These are phyloP conservation scores for Dissophora ornata DNA, from an alignment of 192 early-diverging fungal genomes.

Conservation along the genomic window DNA sequence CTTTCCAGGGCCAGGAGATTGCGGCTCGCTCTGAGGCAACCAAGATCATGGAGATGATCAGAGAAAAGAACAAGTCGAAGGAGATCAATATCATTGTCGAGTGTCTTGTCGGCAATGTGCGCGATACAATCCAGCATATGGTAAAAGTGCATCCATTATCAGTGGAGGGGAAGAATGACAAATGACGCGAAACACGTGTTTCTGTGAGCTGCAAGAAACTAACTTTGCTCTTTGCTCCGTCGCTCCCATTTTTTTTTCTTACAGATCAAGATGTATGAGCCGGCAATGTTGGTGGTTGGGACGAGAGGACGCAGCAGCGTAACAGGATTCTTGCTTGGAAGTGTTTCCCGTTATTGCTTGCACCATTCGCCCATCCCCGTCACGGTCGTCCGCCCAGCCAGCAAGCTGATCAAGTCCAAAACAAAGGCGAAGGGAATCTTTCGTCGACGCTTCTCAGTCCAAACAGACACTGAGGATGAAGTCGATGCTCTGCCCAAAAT, in stretches of 20 bases:
- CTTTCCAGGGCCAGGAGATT: conserved; percentile 38
- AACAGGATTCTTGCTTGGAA: conserved; percentile 75
- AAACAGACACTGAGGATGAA: neutral
- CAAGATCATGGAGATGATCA: conserved; percentile 43
- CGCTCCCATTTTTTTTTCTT: neutral
- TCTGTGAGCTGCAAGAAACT: too few relatives aligned
- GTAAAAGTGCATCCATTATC: conserved; percentile 47
- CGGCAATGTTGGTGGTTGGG: conserved; percentile 76
- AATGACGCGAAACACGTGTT: too few relatives aligned
- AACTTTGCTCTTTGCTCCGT: too few relatives aligned
- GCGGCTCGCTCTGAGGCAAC: conserved; percentile 22
- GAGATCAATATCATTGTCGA: conserved; percentile 67
- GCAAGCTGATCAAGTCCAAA: conserved; percentile 55
- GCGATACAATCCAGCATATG: conserved; percentile 67
- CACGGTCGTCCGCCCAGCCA: conserved; percentile 69
- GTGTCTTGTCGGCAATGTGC: conserved; percentile 62
- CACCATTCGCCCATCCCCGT: conserved; percentile 77
- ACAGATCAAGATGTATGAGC: conserved; percentile 71
- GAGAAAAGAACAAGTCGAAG: conserved; percentile 30
- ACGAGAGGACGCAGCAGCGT: conserved; percentile 73
- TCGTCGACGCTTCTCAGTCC: conserved; percentile 13
- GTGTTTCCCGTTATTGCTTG: conserved; percentile 74
- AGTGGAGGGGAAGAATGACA: too few relatives aligned
- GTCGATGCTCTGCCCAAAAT: conserved; percentile 1
- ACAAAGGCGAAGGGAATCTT: conserved; percentile 52